Base-by-base conservation (phyloP, 2,329 filamentous ascomycete species). In the Aureobasidium sp. region DNA sequence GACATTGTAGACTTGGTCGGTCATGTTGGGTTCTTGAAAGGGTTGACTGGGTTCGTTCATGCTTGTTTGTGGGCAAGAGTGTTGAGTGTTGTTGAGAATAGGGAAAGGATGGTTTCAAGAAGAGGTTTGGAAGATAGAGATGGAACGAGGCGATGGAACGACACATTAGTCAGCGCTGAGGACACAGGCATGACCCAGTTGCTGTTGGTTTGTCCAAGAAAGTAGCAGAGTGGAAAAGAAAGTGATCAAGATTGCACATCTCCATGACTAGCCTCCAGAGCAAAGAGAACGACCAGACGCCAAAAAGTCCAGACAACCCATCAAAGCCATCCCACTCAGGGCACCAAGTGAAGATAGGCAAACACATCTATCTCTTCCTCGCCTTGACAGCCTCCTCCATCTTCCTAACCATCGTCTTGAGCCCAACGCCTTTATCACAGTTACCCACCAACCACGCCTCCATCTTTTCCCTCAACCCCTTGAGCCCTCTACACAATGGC, bases 401-500 rank as follows among this genome's bases (percentile, higher is more conserved):
- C 52, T 90, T 78, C 62, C 77, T 72, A 37, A 86, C 74, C 68
- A 82, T 75, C 14, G 74, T 74, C 67, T 81, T 81, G 68, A 86
- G 71, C 75, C 70, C 89, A 7, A 78, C 76, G 0, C 92, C 92
- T 70, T 86, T 88, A 77, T 96, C 92, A 66, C 88, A 89, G 73
- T 95, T 94, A 11, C 73, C 81, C 75, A 88, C 86, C 61, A 97
- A 76, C 88, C 90, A 96, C 2, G 62, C 70, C 77, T 97, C 92
- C 91, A 97, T 96, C 70, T 80, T 80, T 76, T 89, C 85, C 64
- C 93, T 81, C 14, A 89, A 79, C 31, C 71, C 72, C 68, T 79
- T 82, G 85, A 97, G 85, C 1, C 87, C 84, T 70, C 79, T 85
- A 62, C 89, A 72, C 5, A 93, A 82, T 0, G 93, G 93, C 81